Percentiles rank a stretch among this genome's conserved stretches.
Evolutionary conservation across 1,139 yeast species (phyloP).

Genomic region (Nakaseomyces delphensis): DNA sequence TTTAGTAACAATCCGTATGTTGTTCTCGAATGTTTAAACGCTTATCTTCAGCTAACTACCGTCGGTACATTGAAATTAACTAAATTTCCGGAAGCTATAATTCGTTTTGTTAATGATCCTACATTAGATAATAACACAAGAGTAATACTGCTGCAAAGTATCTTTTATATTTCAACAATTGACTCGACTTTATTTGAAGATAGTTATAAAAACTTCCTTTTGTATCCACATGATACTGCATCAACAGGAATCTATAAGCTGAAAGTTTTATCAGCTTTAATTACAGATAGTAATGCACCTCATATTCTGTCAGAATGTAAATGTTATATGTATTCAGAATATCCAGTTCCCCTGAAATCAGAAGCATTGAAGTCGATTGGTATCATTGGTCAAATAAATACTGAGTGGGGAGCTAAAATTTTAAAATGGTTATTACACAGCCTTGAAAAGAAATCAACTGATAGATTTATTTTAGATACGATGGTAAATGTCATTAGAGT

Average conservation of each 20-base stretch:
- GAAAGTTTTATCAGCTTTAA: not conserved
- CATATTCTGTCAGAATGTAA: constrained; percentile 44
- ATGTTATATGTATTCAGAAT: constrained; percentile 45
- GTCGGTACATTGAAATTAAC: constrained; percentile 41
- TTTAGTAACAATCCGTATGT: constrained; percentile 52
- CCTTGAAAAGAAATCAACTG: constrained; percentile 25
- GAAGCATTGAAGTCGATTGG: constrained; percentile 55
- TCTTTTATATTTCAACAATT: constrained; percentile 35
- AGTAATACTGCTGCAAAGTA: constrained; percentile 38
- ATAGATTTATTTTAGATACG: constrained; percentile 42
- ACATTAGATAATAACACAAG: constrained; percentile 33
- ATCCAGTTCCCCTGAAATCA: constrained; percentile 36
- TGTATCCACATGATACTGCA: constrained; percentile 49
- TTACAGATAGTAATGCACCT: not conserved
- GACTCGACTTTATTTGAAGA: constrained; percentile 43
- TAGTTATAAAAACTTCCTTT: constrained; percentile 44
- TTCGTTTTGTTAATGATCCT: constrained; percentile 32
- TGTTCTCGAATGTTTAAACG: constrained; percentile 50
- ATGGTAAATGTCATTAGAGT: constrained; percentile 61
- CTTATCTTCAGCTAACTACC: constrained; percentile 48
- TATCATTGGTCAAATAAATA: constrained; percentile 40
- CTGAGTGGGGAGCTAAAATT: constrained; percentile 31
- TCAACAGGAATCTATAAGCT: constrained; percentile 48
- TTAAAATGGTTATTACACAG: constrained; percentile 42
- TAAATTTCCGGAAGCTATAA: constrained; percentile 43